These are phyloP conservation scores for Paulownia fortunei DNA, from an alignment of 257 asterid species.

Conservation along the genomic window DNA sequence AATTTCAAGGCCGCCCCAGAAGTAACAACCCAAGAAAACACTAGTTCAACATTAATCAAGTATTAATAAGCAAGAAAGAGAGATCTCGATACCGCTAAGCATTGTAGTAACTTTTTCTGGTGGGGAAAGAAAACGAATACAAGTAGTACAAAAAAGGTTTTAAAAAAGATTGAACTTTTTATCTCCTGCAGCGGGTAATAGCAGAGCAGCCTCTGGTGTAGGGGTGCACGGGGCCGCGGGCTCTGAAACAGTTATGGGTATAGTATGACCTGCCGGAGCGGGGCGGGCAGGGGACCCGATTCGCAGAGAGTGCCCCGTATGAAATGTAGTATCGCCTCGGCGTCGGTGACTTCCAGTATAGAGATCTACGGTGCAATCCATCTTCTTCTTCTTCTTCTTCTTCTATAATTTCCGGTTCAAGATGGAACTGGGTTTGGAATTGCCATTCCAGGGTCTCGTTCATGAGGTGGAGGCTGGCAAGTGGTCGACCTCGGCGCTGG, in stretches of 20 bases:
- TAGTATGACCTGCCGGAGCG: constrained; percentile 69
- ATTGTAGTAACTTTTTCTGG: neutral
- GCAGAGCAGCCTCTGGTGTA: constrained; percentile 68
- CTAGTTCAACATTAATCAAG: neutral
- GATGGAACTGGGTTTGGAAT: neutral
- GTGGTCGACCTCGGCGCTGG: constrained; percentile 30
- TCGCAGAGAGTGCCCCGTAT: constrained; percentile 61
- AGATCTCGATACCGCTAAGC: neutral
- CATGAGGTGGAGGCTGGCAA: constrained; percentile 28
- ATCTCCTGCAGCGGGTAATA: constrained; percentile 62
- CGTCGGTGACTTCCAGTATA: constrained; percentile 41
- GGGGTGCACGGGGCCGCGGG: constrained; percentile 53
- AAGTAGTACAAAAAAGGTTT: neutral
- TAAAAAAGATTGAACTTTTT: neutral
- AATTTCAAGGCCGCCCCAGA: neutral
- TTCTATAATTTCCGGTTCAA: constrained; percentile 3
- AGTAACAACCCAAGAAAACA: neutral
- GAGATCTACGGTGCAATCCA: constrained; percentile 43
- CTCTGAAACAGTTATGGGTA: constrained; percentile 49
- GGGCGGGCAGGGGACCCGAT: constrained; percentile 61
- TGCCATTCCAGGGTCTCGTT: constrained; percentile 40
- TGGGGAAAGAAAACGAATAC: too few species aligned
- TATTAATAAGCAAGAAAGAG: neutral
- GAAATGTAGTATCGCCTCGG: constrained; percentile 52
- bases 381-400: constrained; percentile 20